These are phyloP conservation scores for Odontarrhena argentea DNA, from an alignment of 345 rosid species.

Conservation along the genomic window DNA sequence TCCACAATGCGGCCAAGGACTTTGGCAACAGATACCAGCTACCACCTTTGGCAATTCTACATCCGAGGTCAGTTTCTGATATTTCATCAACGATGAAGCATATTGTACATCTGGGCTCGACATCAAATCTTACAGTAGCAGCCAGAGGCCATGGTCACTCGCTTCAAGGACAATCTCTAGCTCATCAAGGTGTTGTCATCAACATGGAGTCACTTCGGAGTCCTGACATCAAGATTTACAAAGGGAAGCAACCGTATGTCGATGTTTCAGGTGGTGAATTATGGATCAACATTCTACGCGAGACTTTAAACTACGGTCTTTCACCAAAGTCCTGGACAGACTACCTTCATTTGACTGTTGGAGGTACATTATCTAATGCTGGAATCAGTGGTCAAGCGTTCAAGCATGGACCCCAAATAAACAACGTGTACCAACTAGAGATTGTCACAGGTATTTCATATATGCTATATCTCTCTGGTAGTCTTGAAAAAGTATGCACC, in stretches of 20 bases:
- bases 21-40: constrained; percentile 72
- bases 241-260: constrained; percentile 59
- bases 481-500: constrained; percentile 1
- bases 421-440: constrained; percentile 79
- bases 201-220: constrained; percentile 71
- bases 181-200: constrained; percentile 79
- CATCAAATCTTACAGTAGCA: constrained; percentile 72
- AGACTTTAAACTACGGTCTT: constrained; percentile 76
- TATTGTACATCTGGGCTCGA: constrained; percentile 59
- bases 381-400: constrained; percentile 98
- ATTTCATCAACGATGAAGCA: constrained; percentile 62
- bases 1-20: constrained; percentile 72
- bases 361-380: constrained; percentile 89
- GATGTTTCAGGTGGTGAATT: constrained; percentile 91
- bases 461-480: constrained; percentile 31
- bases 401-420: constrained; percentile 85
- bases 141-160: constrained; percentile 98
- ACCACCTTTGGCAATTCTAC: constrained; percentile 70
- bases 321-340: constrained; percentile 98
- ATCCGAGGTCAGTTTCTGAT: constrained; percentile 85
- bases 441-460: constrained; percentile 74
- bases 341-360: constrained; percentile 88
- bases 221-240: constrained; percentile 48
- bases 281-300: constrained; percentile 82
- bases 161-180: constrained; percentile 88